Percentiles rank a stretch among this genome's conserved stretches.
Conservation (phyloP, 2,329 filamentous ascomycete species). For the Calonectria hawksworthii region DNA sequence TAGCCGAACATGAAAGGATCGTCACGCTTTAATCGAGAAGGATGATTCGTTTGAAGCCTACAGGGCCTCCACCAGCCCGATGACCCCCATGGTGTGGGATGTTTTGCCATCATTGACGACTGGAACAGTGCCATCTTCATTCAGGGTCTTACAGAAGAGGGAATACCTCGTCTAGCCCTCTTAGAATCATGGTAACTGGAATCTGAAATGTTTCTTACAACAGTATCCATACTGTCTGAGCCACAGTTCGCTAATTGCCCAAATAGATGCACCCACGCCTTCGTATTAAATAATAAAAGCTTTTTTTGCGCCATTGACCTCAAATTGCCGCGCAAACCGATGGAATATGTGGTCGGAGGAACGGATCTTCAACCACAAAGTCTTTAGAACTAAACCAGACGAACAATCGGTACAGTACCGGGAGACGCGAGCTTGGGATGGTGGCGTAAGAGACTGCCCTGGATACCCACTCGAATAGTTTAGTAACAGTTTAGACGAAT, state of each 20-base stretch:
- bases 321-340: constrained; percentile 22
- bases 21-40: constrained; percentile 14
- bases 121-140: neutral
- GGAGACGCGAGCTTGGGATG: neutral
- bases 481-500: neutral
- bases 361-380: neutral
- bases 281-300: constrained; percentile 3
- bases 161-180: neutral
- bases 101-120: constrained; percentile 1
- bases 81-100: constrained; percentile 17
- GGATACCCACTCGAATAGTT: neutral
- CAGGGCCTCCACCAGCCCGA: neutral
- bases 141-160: neutral
- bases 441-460: neutral
- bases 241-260: neutral
- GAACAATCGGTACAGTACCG: neutral
- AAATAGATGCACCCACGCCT: neutral
- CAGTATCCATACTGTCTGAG: constrained; percentile 13
- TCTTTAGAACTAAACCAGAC: constrained; percentile 20
- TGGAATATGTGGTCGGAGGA: neutral
- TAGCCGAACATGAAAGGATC: constrained; percentile 11
- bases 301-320: constrained; percentile 20
- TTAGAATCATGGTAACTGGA: neutral
- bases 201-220: neutral
- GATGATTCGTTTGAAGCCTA: constrained; percentile 16